Conservation (phyloP, 768 basidiomycete species). For the Nidularia sp. region DNA sequence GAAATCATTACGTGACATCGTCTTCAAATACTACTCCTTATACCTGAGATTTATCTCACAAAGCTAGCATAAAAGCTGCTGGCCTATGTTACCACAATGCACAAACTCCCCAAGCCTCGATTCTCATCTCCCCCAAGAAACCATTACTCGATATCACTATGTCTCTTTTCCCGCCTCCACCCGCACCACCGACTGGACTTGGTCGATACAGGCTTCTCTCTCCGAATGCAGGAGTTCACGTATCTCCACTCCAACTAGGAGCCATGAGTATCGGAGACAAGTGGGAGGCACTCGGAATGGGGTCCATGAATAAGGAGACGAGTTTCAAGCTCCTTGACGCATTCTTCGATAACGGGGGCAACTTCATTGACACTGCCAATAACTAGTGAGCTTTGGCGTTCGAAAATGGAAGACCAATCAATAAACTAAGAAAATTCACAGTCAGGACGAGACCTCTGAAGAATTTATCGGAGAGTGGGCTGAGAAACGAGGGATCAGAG, state of each 20-base stretch:
- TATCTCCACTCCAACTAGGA: constrained; percentile 20
- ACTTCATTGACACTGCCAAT: background rate
- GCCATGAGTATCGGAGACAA: constrained; percentile 30
- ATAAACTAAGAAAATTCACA: constrained; percentile 5
- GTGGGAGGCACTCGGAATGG: constrained; percentile 17
- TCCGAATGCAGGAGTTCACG: too few species aligned
- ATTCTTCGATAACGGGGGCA: constrained; percentile 22
- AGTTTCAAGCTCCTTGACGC: background rate
- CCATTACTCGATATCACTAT: too few species aligned
- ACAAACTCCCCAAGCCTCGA: too few species aligned
- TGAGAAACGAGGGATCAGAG: constrained; percentile 34
- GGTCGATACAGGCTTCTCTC: constrained; percentile 9
- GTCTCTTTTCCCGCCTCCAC: too few species aligned
- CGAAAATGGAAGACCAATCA: constrained; percentile 5
- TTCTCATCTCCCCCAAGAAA: too few species aligned
- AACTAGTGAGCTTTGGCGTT: constrained; percentile 1
- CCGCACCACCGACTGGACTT: too few species aligned
- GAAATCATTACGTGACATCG: too few species aligned
- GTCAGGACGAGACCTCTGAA: constrained; percentile 47
- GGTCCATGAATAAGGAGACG: constrained; percentile 26
- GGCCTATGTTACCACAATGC: too few species aligned
- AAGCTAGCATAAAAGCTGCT: too few species aligned
- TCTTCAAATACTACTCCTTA: too few species aligned
- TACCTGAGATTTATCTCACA: too few species aligned
- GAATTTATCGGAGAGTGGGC: constrained; percentile 24